Percentiles rank a stretch among this genome's conserved stretches.
Evolutionary conservation across 139 green algal species (phyloP).

Genomic region (Chlorella sp.): DNA sequence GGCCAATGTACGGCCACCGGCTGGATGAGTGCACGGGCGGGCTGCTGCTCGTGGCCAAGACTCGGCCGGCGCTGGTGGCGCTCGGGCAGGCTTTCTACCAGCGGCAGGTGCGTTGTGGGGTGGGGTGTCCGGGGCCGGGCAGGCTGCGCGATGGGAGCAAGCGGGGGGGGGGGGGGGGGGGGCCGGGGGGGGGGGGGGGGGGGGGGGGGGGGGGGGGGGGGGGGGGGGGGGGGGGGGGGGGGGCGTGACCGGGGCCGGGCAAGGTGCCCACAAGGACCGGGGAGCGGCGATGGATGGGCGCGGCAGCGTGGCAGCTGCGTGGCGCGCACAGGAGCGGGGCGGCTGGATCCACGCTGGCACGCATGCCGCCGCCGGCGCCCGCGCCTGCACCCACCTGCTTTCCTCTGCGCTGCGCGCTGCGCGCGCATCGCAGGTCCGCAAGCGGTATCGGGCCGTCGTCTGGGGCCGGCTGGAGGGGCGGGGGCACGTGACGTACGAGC

Average conservation of each 20-base stretch:
- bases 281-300: too few relatives aligned
- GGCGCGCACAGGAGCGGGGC: too few relatives aligned
- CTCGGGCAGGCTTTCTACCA: conserved; percentile 44
- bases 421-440: conserved; percentile 36
- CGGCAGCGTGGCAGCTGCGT: too few relatives aligned
- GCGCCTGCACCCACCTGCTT: too few relatives aligned
- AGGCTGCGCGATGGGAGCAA: neutral
- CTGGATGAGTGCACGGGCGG: conserved; percentile 68
- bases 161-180: neutral
- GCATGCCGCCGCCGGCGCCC: too few relatives aligned
- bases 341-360: too few relatives aligned
- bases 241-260: too few relatives aligned
- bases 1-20: conserved; percentile 53
- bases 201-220: too few relatives aligned
- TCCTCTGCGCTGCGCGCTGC: too few relatives aligned
- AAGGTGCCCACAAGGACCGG: too few relatives aligned
- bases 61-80: conserved; percentile 27
- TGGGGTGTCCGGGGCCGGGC: neutral
- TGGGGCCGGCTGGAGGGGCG: conserved; percentile 45
- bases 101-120: conserved; percentile 22
- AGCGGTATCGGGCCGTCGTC: conserved; percentile 61
- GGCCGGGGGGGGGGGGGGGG: too few relatives aligned
- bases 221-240: too few relatives aligned
- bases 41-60: conserved; percentile 74
- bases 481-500: conserved; percentile 35